Conservation (phyloP, 1,139 yeast genomes). For the Hansenula sp. region DNA sequence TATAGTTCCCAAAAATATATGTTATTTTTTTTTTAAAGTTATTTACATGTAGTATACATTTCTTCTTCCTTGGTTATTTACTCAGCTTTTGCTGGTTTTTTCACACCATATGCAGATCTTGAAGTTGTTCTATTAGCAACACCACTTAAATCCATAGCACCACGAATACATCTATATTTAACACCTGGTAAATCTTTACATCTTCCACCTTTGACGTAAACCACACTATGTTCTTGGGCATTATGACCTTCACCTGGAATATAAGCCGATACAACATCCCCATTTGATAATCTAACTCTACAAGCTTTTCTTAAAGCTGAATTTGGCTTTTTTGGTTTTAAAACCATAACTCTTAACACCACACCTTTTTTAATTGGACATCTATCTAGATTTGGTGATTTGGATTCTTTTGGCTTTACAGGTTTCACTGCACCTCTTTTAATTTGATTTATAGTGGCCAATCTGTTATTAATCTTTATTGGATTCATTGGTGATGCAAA, state of each 20-base stretch:
- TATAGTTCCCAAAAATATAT: not conserved
- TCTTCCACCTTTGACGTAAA: constrained; percentile 94
- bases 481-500: constrained; percentile 11
- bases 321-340: constrained; percentile 97
- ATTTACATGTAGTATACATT: constrained; percentile 4
- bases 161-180: constrained; percentile 89
- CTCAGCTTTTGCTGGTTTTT: constrained; percentile 63
- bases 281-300: constrained; percentile 89
- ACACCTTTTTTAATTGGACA: constrained; percentile 91
- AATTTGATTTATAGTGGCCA: constrained; percentile 71
- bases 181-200: constrained; percentile 99
- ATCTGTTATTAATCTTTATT: constrained; percentile 21
- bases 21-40: not conserved
- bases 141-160: constrained; percentile 90
- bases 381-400: constrained; percentile 77
- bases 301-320: constrained; percentile 97
- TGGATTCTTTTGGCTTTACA: constrained; percentile 44
- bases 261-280: constrained; percentile 84
- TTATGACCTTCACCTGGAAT: constrained; percentile 99
- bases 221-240: constrained; percentile 97
- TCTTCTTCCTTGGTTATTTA: too few species aligned
- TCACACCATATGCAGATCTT: constrained; percentile 91
- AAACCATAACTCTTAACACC: constrained; percentile 88
- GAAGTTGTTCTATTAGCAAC: constrained; percentile 90
- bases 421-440: constrained; percentile 62